A percentile compares a stretch with the other conserved stretches of the same genome.
phyloP scores from a whole-genome alignment of 1,284 basidiomycete species.

The Heterobasidion irregulare region DNA sequence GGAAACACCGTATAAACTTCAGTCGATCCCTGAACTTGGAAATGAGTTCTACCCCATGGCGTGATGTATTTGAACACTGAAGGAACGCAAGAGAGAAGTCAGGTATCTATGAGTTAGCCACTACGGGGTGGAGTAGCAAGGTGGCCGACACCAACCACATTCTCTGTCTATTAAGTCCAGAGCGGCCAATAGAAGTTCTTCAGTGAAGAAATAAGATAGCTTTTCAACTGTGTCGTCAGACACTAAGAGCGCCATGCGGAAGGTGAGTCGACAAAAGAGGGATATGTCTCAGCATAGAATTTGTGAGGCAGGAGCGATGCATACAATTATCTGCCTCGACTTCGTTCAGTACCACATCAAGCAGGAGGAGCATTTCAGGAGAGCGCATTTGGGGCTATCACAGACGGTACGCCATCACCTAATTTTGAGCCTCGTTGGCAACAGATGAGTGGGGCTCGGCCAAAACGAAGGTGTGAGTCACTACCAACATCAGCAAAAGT shows the following conservation, averaged over 20 bases:
- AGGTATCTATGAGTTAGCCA: background rate
- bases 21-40: constrained; percentile 59
- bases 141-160: constrained; percentile 35
- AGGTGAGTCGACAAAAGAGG: background rate
- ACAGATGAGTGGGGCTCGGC: too few relatives aligned
- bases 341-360: constrained; percentile 5
- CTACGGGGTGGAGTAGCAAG: background rate
- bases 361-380: constrained; percentile 4
- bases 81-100: background rate
- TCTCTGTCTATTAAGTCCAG: constrained; percentile 65
- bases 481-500: too few relatives aligned
- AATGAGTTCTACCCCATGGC: constrained; percentile 48
- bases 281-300: background rate
- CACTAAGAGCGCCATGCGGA: background rate
- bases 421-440: too few relatives aligned
- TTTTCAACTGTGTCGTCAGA: constrained; percentile 42
- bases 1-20: constrained; percentile 55
- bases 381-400: constrained; percentile 3
- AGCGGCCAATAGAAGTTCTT: constrained; percentile 53
- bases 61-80: constrained; percentile 57
- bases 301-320: background rate
- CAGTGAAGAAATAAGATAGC: constrained; percentile 50
- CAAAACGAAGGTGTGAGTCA: too few relatives aligned
- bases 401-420: too few relatives aligned
- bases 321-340: constrained; percentile 9